A percentile compares a stretch with the other conserved stretches of the same genome.
Evolutionary conservation across 495 filamentous ascomycete species (phyloP).

Genomic region (Aspergillus wentii): DNA sequence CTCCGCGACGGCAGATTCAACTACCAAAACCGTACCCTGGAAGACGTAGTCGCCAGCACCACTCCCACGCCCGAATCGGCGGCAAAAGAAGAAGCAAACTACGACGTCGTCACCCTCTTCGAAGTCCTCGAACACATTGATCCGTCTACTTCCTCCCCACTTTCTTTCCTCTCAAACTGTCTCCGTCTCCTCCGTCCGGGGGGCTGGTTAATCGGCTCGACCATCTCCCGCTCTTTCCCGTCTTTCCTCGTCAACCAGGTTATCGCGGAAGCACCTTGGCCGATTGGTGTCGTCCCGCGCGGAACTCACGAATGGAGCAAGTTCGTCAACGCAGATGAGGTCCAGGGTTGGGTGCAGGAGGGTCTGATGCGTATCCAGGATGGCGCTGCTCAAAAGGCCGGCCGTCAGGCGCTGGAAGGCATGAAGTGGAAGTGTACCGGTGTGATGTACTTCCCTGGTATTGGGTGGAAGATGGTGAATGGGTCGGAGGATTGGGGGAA

Average conservation of each 20-base stretch:
- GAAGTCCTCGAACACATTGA: conserved; percentile 92
- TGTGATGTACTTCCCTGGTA: conserved; percentile 81
- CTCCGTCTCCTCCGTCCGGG: conserved; percentile 77
- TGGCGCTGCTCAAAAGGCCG: conserved; percentile 41
- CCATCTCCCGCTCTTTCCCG: conserved; percentile 81
- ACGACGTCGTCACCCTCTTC: conserved; percentile 80
- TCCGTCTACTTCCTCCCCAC: conserved; percentile 46
- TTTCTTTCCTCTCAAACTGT: conserved; percentile 62
- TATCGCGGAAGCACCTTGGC: conserved; percentile 73
- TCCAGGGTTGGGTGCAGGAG: conserved; percentile 56
- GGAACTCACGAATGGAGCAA: conserved; percentile 96
- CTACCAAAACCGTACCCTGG: conserved; percentile 70
- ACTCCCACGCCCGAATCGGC: conserved; percentile 1
- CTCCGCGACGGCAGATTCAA: conserved; percentile 49
- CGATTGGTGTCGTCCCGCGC: conserved; percentile 79
- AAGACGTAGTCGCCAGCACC: conserved; percentile 50
- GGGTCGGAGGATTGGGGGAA: conserved; percentile 88
- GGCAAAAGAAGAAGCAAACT: conserved; percentile 18
- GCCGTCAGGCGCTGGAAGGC: conserved; percentile 44
- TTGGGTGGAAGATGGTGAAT: conserved; percentile 83
- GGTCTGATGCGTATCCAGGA: conserved; percentile 34
- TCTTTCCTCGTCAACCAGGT: conserved; percentile 90
- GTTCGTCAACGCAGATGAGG: conserved; percentile 84
- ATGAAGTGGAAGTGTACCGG: conserved; percentile 61
- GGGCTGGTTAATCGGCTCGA: conserved; percentile 87